Conservation (phyloP, 495 filamentous ascomycete species). For the Penicillium verhagenii region DNA sequence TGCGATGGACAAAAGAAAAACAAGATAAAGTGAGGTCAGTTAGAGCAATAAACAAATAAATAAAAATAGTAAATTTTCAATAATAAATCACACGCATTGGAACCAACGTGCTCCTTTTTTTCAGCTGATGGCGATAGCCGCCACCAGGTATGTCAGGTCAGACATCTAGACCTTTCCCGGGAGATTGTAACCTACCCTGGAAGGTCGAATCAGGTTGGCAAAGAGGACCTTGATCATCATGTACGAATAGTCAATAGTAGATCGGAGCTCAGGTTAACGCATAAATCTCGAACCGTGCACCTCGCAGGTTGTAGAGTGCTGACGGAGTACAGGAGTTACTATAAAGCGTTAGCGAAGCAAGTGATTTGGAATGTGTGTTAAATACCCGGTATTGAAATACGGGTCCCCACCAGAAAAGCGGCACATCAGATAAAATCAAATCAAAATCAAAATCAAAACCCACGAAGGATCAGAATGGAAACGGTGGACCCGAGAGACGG, state of each 20-base stretch:
- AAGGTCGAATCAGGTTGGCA: background rate
- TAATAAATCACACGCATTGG: too few species aligned
- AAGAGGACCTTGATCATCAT: background rate
- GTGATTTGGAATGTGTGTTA: background rate
- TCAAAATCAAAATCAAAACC: too few species aligned
- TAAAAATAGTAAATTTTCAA: background rate
- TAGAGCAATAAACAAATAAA: background rate
- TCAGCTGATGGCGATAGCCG: conserved; percentile 4
- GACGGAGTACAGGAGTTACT: background rate
- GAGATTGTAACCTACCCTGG: background rate
- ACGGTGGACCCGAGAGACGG: conserved; percentile 4
- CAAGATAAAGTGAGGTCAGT: background rate
- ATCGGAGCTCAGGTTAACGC: background rate
- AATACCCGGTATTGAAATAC: background rate
- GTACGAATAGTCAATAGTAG: background rate
- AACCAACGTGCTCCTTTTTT: too few species aligned
- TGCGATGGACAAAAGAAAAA: background rate
- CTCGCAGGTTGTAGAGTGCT: too few species aligned
- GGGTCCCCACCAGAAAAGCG: background rate
- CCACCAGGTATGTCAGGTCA: conserved; percentile 1
- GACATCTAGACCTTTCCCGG: background rate
- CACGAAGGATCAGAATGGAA: too few species aligned
- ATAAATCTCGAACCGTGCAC: background rate
- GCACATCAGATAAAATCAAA: background rate
- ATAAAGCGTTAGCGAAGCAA: background rate